Evolutionary conservation across 2,329 filamentous ascomycete genomes (phyloP).

Genomic region (Ophioceras dolichostomum): DNA sequence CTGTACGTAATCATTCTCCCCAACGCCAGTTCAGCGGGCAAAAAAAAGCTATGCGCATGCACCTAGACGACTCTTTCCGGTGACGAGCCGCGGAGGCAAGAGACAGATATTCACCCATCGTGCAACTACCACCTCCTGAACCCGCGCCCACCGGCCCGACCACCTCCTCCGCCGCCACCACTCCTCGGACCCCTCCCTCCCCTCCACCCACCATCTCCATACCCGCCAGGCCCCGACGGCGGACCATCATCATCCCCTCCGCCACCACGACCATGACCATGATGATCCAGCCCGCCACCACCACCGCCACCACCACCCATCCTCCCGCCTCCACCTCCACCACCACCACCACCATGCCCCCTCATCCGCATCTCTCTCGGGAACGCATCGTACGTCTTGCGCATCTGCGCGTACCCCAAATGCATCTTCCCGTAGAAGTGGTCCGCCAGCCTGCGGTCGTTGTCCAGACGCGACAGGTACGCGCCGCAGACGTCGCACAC

Average conservation of each 20-base stretch:
- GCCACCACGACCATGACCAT: conserved; percentile 22
- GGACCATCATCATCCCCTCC: conserved; percentile 32
- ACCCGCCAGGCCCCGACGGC: conserved; percentile 28
- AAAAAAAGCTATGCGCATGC: too few species aligned
- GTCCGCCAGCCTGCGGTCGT: conserved; percentile 85
- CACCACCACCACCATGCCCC: conserved; percentile 23
- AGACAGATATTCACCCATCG: too few species aligned
- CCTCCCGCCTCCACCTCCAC: conserved; percentile 32
- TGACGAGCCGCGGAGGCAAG: too few species aligned
- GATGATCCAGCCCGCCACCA: conserved; percentile 12
- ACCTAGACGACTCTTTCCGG: too few species aligned
- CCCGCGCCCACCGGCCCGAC: conserved; percentile 28
- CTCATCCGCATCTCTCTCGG: conserved; percentile 65
- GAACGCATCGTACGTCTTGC: conserved; percentile 80
- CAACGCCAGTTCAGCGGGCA: too few species aligned
- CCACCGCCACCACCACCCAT: conserved; percentile 23
- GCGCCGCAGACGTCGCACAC: conserved; percentile 98
- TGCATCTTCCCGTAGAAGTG: conserved; percentile 99
- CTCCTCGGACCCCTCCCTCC: conserved; percentile 39
- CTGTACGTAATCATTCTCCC: too few species aligned
- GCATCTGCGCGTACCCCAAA: conserved; percentile 94
- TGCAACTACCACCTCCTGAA: conserved; percentile 36
- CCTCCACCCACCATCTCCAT: conserved; percentile 27
- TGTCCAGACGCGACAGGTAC: conserved; percentile 84
- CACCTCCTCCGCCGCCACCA: conserved; percentile 37